Evolutionary conservation across 2,329 filamentous ascomycete species (phyloP).

Genomic region (Aspergillus thermomutatus): DNA sequence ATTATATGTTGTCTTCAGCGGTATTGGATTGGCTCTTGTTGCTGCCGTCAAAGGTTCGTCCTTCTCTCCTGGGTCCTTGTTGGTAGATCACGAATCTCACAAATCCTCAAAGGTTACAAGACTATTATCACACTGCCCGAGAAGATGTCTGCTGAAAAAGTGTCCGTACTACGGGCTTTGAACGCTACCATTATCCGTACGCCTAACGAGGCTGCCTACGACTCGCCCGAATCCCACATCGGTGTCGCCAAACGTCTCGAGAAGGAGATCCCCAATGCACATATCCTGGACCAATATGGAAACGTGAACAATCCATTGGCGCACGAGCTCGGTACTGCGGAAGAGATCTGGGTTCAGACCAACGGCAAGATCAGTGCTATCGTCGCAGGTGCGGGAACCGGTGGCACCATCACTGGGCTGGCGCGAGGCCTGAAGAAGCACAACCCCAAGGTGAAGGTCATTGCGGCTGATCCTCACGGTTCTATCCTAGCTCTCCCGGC

Average conservation of each 20-base stretch:
- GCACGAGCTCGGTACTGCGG: constrained; percentile 89
- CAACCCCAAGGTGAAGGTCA: constrained; percentile 77
- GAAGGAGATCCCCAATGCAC: constrained; percentile 94
- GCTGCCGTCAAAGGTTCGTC: constrained; percentile 74
- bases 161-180: constrained; percentile 86
- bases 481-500: constrained; percentile 85
- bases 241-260: constrained; percentile 85
- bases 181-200: constrained; percentile 97
- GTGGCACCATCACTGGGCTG: constrained; percentile 90
- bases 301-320: constrained; percentile 90
- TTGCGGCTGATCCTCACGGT: constrained; percentile 88
- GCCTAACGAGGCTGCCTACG: constrained; percentile 91
- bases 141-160: constrained; percentile 99
- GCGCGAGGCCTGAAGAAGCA: constrained; percentile 84
- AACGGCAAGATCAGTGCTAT: constrained; percentile 76
- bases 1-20: constrained; percentile 39
- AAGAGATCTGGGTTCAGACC: constrained; percentile 95
- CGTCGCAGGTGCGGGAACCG: constrained; percentile 89
- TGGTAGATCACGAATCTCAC: neutral
- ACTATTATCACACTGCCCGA: constrained; percentile 98
- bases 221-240: constrained; percentile 93
- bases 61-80: neutral
- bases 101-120: constrained; percentile 64
- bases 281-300: constrained; percentile 94
- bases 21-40: constrained; percentile 91